Evolutionary conservation across 2,329 filamentous ascomycete genomes (phyloP).

Genomic region (Fusarium nelsonii): DNA sequence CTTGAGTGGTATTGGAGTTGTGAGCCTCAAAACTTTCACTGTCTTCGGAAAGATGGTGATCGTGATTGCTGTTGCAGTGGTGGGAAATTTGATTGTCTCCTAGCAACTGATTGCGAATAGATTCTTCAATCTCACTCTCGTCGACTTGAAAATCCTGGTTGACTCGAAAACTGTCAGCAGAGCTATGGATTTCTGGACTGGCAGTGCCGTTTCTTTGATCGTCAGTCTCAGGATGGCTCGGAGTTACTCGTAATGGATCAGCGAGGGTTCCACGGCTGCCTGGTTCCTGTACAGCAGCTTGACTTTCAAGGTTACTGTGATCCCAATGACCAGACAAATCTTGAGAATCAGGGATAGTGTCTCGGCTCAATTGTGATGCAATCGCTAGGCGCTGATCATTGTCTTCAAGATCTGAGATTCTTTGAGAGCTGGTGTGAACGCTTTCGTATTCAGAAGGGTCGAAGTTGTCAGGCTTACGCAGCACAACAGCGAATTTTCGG

Average conservation of each 20-base stretch:
- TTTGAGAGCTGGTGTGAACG: constrained; percentile 48
- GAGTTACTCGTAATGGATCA: background rate
- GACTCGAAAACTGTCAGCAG: background rate
- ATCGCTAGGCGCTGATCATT: constrained; percentile 51
- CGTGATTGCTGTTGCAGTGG: background rate
- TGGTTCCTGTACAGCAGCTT: constrained; percentile 9
- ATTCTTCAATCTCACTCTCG: background rate
- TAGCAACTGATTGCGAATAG: background rate
- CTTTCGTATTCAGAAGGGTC: constrained; percentile 55
- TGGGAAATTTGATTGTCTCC: background rate
- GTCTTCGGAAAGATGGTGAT: background rate
- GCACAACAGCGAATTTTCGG: constrained; percentile 48
- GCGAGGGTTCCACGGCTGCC: background rate
- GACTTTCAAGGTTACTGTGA: constrained; percentile 18
- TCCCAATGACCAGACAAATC: constrained; percentile 50
- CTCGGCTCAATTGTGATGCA: constrained; percentile 50
- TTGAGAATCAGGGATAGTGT: constrained; percentile 61
- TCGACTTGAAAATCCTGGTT: constrained; percentile 1
- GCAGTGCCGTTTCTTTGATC: background rate
- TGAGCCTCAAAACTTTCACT: constrained; percentile 11
- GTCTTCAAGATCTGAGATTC: constrained; percentile 53
- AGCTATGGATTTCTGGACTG: background rate
- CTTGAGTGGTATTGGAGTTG: constrained; percentile 4
- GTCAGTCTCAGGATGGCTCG: background rate
- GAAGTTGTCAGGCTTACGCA: constrained; percentile 50